Evolutionary conservation across 257 asterid genomes (phyloP).

Genomic region (Nicotiana obtusifolia): DNA sequence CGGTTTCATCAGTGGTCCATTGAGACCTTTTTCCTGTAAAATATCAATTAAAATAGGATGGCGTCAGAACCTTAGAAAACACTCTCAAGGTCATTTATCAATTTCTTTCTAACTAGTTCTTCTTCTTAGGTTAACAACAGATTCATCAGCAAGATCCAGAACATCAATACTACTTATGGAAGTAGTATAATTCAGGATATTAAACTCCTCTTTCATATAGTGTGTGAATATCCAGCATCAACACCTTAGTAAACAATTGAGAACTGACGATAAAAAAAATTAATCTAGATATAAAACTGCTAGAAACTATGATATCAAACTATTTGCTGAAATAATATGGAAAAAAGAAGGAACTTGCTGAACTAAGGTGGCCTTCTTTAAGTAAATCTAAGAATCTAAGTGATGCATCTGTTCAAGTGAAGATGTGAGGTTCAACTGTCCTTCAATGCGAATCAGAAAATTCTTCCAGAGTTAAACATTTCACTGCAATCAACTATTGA

Average conservation of each 20-base stretch:
- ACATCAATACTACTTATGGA: not conserved
- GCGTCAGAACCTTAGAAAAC: no score
- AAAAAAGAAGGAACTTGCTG: not conserved
- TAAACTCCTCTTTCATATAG: not conserved
- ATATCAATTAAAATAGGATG: no score
- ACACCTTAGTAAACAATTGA: not conserved
- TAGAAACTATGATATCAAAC: not conserved
- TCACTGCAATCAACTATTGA: not conserved
- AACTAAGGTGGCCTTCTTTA: not conserved
- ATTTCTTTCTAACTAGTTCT: no score
- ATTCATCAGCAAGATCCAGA: no score
- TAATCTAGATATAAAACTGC: not conserved
- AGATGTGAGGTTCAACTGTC: not conserved
- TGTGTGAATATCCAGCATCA: not conserved
- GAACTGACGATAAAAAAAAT: not conserved
- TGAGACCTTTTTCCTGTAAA: no score
- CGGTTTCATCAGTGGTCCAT: no score
- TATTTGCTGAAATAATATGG: not conserved
- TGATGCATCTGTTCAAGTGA: not conserved
- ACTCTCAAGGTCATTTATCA: no score
- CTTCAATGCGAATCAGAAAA: not conserved
- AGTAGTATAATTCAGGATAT: not conserved
- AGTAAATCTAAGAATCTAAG: not conserved
- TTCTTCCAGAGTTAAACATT: not conserved
- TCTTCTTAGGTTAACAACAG: no score